Percentiles rank a stretch among this genome's conserved stretches.
These are phyloP conservation scores for Phytophthora idaei DNA, from an alignment of 352 stramenopile genomes.

Conservation along the genomic window DNA sequence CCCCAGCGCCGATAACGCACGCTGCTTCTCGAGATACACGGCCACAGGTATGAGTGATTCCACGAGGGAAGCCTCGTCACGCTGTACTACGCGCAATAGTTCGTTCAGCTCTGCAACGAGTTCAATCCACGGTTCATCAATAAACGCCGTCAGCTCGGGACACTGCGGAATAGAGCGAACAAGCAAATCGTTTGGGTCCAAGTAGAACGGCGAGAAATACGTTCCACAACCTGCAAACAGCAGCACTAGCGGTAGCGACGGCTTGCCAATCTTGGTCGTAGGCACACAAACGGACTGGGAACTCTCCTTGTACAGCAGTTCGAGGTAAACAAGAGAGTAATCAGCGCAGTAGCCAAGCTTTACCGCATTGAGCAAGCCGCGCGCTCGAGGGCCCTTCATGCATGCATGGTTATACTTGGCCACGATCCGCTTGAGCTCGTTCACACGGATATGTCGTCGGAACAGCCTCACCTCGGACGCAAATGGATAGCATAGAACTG, in stretches of 20 bases:
- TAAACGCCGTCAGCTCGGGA: conserved; percentile 81
- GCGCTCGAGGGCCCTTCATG: conserved; percentile 76
- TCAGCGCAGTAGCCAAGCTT: conserved; percentile 81
- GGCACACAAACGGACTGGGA: conserved; percentile 72
- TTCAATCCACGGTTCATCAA: conserved; percentile 86
- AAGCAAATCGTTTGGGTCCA: conserved; percentile 82
- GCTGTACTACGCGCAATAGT: conserved; percentile 69
- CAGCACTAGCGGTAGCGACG: conserved; percentile 71
- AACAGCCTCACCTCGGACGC: conserved; percentile 70
- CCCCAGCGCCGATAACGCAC: conserved; percentile 38
- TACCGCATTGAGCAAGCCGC: conserved; percentile 73
- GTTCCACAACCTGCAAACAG: conserved; percentile 78
- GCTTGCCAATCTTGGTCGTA: conserved; percentile 74
- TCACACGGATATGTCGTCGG: conserved; percentile 74
- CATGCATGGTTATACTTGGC: conserved; percentile 83
- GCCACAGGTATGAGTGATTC: conserved; percentile 70
- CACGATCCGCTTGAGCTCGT: conserved; percentile 77
- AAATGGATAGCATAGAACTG: conserved; percentile 74
- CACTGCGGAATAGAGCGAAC: conserved; percentile 82
- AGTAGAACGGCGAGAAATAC: conserved; percentile 82
- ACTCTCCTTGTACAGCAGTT: conserved; percentile 80
- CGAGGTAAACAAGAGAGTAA: conserved; percentile 83
- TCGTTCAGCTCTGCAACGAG: conserved; percentile 85
- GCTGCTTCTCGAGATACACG: conserved; percentile 66
- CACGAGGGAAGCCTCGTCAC: conserved; percentile 55